Evolutionary conservation across 2,329 filamentous ascomycete species (phyloP), one percentile per base, ranked within the genome.

Genomic region (Aspergillus pseudonomiae): DNA sequence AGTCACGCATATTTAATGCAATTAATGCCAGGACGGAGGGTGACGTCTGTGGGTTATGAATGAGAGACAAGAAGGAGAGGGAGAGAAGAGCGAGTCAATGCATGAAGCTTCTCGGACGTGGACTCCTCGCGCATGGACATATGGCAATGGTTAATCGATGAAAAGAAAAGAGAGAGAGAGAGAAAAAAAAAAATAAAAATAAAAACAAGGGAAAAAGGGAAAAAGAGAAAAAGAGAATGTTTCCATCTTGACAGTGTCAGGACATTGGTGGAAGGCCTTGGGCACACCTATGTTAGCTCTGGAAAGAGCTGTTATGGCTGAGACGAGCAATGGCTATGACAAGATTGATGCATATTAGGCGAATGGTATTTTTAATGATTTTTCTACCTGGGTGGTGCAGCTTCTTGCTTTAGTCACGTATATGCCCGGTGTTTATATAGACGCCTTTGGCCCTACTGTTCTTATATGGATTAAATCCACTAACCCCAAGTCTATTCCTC

Each of bases 1-100:
- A 50, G 32, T 55, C 19, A 54, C 32, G 50, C 59, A 55, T 61
- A 48, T 26, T 26, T 19, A 56, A 55, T 46, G 52, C 48, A 56
- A 21, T 16, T 53, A 39, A 60, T 63, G 53, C 48, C 26, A 57
- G 39, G 48, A 34, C 16, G 39, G 30, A 57, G 28, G 50, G 45
- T 36, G 30, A 30, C 30, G 28, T 39, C n/a, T 53, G 34, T 56
- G 4, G 10, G 19, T 6, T 6, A 28, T 28, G 32, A 28, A 21
- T 39, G 14, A 7, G 1, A 39, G 16, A 14, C 3, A 7, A 10
- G 14, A 26, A 1, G 24, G n/a, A 34, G 21, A 36, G 34, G 5
- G 34, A 16, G 14, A 36, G 34, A 36, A 16, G 14, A 16, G 52
- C 30, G 19, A 54, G 52, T 36, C 24, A 36, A 48, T 55, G n/a